phyloP scores from a whole-genome alignment of 345 rosid genomes.

The Linum lewisii region DNA sequence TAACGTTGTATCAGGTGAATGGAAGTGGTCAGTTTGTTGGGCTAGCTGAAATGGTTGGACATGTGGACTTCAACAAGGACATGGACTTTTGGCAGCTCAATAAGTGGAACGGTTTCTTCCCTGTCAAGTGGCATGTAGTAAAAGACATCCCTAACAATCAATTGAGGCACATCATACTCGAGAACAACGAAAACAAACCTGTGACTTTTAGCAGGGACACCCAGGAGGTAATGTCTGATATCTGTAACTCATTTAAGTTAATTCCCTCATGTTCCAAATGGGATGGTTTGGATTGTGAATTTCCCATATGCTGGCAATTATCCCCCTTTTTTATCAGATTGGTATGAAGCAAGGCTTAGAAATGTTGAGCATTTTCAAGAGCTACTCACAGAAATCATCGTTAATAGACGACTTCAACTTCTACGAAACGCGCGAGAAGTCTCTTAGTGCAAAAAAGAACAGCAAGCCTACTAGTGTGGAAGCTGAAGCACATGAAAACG shows the following conservation, averaged over 20 bases:
- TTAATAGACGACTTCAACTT: constrained; percentile 62
- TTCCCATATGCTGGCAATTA: not conserved
- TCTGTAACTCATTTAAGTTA: not conserved
- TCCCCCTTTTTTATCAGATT: constrained; percentile 23
- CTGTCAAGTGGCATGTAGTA: constrained; percentile 63
- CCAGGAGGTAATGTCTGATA: constrained; percentile 46
- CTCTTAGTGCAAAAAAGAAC: constrained; percentile 26
- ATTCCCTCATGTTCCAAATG: not conserved
- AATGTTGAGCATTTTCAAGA: constrained; percentile 56
- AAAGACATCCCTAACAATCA: constrained; percentile 66
- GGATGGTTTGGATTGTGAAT: not conserved
- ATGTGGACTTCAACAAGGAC: constrained; percentile 59
- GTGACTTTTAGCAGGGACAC: constrained; percentile 76
- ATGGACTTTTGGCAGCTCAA: constrained; percentile 78
- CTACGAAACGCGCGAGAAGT: constrained; percentile 54
- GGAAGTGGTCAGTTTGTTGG: constrained; percentile 86
- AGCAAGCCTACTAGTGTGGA: constrained; percentile 33
- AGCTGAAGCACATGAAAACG: constrained; percentile 32
- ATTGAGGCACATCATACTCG: constrained; percentile 49
- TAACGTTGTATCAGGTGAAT: constrained; percentile 40
- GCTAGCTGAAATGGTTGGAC: constrained; percentile 68
- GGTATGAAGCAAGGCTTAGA: constrained; percentile 56
- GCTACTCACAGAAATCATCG: constrained; percentile 34
- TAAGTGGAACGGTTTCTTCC: constrained; percentile 78
- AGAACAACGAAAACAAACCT: constrained; percentile 53